A percentile compares a stretch with the other conserved stretches of the same genome.
These are phyloP conservation scores for Aspergillus caelatus DNA, from an alignment of 2,329 filamentous ascomycete species.

Conservation along the genomic window DNA sequence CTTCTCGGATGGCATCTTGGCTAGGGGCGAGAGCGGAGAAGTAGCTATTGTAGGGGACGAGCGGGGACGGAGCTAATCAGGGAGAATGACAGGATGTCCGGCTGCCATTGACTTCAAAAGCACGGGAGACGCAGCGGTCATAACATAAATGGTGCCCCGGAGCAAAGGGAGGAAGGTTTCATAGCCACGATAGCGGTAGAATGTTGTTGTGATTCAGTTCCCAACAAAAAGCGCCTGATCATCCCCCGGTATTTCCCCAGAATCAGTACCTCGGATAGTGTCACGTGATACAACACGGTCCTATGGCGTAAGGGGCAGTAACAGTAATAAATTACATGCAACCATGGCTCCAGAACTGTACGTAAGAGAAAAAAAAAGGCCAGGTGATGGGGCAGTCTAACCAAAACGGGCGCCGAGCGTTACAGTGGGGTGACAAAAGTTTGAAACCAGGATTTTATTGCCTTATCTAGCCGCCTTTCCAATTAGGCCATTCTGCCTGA, in stretches of 20 bases:
- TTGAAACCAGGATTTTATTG: too few relatives aligned
- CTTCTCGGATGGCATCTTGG: slow-evolving; percentile 37
- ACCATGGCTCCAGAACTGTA: neutral
- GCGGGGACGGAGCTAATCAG: slow-evolving; percentile 3
- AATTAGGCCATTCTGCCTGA: too few relatives aligned
- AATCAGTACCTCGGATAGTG: slow-evolving; percentile 27
- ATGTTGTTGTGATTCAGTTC: slow-evolving; percentile 15
- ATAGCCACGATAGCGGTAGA: slow-evolving; percentile 7
- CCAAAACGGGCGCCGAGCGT: neutral
- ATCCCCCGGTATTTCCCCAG: slow-evolving; percentile 31
- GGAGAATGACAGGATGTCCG: slow-evolving; percentile 2
- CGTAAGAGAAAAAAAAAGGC: neutral
- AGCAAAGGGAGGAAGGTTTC: neutral
- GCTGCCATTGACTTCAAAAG: slow-evolving; percentile 9
- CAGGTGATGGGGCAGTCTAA: neutral
- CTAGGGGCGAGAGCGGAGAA: slow-evolving; percentile 5
- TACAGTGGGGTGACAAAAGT: too few relatives aligned
- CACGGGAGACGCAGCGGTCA: slow-evolving; percentile 1
- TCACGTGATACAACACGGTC: slow-evolving; percentile 15
- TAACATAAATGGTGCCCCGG: neutral
- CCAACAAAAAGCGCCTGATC: slow-evolving; percentile 28
- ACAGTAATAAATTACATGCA: slow-evolving; percentile 2
- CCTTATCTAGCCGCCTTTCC: too few relatives aligned
- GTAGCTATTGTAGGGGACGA: neutral
- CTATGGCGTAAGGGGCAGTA: slow-evolving; percentile 18